Conservation (phyloP, 2,329 filamentous ascomycete genomes). For the Mariannaea sp. region DNA sequence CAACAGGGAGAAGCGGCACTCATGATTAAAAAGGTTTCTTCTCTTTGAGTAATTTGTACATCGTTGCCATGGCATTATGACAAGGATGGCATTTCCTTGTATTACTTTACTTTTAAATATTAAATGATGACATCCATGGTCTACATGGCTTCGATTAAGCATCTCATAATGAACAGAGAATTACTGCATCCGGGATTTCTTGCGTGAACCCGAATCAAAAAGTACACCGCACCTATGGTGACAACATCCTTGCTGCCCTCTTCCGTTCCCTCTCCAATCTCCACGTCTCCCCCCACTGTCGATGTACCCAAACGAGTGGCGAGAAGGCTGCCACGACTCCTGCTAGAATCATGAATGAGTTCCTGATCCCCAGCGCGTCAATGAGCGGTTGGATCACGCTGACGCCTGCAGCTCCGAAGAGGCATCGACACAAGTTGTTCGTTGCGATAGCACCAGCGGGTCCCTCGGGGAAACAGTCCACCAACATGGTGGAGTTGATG, state of each 20-base stretch:
- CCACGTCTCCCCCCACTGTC: constrained; percentile 8
- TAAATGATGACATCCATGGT: too few relatives aligned
- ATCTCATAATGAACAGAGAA: too few relatives aligned
- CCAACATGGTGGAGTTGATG: constrained; percentile 7
- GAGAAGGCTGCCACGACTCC: neutral
- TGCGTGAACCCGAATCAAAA: too few relatives aligned
- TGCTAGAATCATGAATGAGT: constrained; percentile 3
- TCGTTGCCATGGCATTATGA: too few relatives aligned
- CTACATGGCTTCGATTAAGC: too few relatives aligned
- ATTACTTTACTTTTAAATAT: too few relatives aligned
- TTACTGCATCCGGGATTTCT: too few relatives aligned
- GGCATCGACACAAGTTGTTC: constrained; percentile 11
- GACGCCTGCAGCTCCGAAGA: constrained; percentile 5
- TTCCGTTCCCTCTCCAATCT: constrained; percentile 3
- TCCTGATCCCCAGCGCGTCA: neutral
- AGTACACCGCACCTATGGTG: too few relatives aligned
- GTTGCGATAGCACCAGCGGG: constrained; percentile 6
- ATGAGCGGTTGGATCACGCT: constrained; percentile 7
- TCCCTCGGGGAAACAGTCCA: constrained; percentile 9
- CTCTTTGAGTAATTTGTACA: too few relatives aligned
- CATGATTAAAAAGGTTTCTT: too few relatives aligned
- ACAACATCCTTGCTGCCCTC: neutral
- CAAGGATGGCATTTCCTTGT: too few relatives aligned
- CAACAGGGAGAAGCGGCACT: too few relatives aligned
- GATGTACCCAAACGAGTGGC: constrained; percentile 3